Base-by-base conservation (phyloP, 139 green algal genomes). In the Monoraphidium neglectum region DNA sequence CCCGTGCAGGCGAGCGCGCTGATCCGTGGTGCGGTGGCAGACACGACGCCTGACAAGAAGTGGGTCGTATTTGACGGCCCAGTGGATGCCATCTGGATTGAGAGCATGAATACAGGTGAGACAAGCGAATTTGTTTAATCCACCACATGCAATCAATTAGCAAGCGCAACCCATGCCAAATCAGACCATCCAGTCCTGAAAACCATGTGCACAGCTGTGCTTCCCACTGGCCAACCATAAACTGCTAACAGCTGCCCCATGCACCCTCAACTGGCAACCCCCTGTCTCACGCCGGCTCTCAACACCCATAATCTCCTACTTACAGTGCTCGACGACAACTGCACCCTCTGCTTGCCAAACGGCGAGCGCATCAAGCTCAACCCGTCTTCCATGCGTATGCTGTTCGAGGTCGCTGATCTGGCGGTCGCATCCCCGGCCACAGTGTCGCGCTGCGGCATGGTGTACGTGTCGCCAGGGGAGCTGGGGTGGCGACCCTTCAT, bases 11-110 rank as follows among this genome's bases (percentile, higher is more conserved):
- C 66, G 4, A 87, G 83, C 43, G 92, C 89, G 16, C 83, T 97
- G 59, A 95, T 96, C 64, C 77, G 92, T 43, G 83, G 77, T 28
- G 93, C 89, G 12, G 87, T 92, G 16, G 76, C 80, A 1, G 90
- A 97, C 81, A 90, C 89, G 32, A 90, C 59, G 28, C 88, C 87
- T 71, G 88, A 91, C 74, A 89, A 97, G 79, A 92, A 98, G 81
- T 98, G 94, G 94, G 97, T 98, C 70, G 91, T 97, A 53, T 88
- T 98, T 64, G 94, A 98, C 66, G 94, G 94, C 59, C 93, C 97
- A 84, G 96, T 98, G 63, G 94, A 98, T 62, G 93, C 94, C 2
- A 86, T 94, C 76, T 95, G 91, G 91, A 94, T 96, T 71, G 90
- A 96, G 85, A 92, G 83, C 40, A 96, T 97, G 91, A 98, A 98